phyloP scores from a whole-genome alignment of 495 filamentous ascomycete species.

The Annulohypoxylon moriforme region DNA sequence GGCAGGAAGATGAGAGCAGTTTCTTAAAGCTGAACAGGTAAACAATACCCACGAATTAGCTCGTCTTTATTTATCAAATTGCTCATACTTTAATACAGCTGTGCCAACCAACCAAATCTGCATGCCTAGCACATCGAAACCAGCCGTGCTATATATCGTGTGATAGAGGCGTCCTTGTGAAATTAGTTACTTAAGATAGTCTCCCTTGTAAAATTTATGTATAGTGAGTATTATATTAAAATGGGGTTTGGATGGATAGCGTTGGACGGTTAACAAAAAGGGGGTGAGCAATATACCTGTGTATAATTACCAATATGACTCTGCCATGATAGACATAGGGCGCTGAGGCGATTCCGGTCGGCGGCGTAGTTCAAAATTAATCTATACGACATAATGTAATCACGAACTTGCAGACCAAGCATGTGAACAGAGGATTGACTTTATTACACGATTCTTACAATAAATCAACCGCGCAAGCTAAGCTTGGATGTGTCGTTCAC shows the following conservation, averaged over 20 bases:
- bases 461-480: not conserved
- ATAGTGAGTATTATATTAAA: not conserved
- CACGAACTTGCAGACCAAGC: not conserved
- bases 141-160: constrained; percentile 7
- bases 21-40: constrained; percentile 34
- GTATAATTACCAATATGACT: not conserved
- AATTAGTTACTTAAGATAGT: not conserved
- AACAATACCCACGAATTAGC: constrained; percentile 40
- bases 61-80: constrained; percentile 22
- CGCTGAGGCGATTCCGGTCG: no score
- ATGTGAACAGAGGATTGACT: not conserved
- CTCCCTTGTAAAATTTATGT: not conserved
- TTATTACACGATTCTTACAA: constrained; percentile 6
- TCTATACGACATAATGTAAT: not conserved
- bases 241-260: not conserved
- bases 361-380: not conserved
- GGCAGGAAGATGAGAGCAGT: not conserved
- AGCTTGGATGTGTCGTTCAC: not conserved
- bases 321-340: no score
- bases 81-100: constrained; percentile 46
- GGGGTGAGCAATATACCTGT: not conserved
- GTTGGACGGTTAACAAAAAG: no score
- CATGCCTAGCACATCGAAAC: constrained; percentile 3
- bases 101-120: not conserved
- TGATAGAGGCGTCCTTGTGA: not conserved